A percentile compares a stretch with the other conserved stretches of the same genome.
phyloP scores from a whole-genome alignment of 108 stramenopile species.

The Fragilariopsis cylindrus region DNA sequence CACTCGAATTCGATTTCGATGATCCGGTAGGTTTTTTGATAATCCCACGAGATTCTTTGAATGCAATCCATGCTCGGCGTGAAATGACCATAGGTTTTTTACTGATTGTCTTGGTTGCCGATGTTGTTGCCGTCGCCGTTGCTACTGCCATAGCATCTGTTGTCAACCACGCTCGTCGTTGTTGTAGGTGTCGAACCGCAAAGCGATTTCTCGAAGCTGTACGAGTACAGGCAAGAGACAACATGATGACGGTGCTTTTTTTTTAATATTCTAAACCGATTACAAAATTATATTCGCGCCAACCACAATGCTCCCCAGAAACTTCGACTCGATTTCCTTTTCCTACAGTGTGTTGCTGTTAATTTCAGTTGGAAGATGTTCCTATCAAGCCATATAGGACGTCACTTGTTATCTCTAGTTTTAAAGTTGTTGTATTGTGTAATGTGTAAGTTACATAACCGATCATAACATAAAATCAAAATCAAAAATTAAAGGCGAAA shows the following conservation, averaged over 20 bases:
- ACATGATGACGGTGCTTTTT: neutral
- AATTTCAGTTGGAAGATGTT: too few relatives aligned
- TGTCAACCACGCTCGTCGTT: constrained; percentile 1
- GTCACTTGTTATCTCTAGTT: too few relatives aligned
- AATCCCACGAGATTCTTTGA: constrained; percentile 11
- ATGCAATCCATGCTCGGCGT: constrained; percentile 33
- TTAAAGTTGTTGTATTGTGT: too few relatives aligned
- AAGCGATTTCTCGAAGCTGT: neutral
- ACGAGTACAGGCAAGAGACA: constrained; percentile 5
- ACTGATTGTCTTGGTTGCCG: neutral
- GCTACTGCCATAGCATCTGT: neutral
- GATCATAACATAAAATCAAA: too few relatives aligned
- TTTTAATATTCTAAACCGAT: too few relatives aligned
- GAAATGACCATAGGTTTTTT: constrained; percentile 21
- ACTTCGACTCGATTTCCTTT: too few relatives aligned
- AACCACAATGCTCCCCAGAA: too few relatives aligned
- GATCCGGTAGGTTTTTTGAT: constrained; percentile 11
- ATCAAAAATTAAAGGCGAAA: too few relatives aligned
- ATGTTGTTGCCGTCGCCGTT: neutral
- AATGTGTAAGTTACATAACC: too few relatives aligned
- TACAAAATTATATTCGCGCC: too few relatives aligned
- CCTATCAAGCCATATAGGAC: too few relatives aligned
- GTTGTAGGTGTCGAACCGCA: neutral
- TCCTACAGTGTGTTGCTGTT: too few relatives aligned
- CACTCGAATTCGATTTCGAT: constrained; percentile 10